These are phyloP conservation scores for Scalesia atractyloides DNA, from an alignment of 129 eudicot genomes.

Conservation along the genomic window DNA sequence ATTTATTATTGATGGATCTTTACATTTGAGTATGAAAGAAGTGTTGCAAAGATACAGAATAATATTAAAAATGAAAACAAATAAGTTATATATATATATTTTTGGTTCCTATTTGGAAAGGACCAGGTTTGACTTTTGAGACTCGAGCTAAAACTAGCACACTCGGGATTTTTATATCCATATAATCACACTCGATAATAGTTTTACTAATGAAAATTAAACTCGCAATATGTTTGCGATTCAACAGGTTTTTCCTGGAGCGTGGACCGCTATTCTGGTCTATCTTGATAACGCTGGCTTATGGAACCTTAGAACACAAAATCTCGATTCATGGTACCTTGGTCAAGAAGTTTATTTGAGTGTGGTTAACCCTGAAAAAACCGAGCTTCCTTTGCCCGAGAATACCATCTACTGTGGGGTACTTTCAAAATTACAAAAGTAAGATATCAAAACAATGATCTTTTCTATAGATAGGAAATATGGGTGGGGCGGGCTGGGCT, in stretches of 20 bases:
- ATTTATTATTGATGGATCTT: not conserved
- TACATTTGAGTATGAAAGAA: not conserved
- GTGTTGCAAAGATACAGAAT: not conserved
- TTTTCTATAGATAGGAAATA: not conserved
- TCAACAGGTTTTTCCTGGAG: slow-evolving; percentile 86
- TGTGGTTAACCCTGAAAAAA: slow-evolving; percentile 77
- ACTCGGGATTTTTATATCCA: not conserved
- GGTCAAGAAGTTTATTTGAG: slow-evolving; percentile 94
- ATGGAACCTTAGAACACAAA: slow-evolving; percentile 92
- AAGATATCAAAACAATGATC: slow-evolving; percentile 32
- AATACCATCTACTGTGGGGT: slow-evolving; percentile 85
- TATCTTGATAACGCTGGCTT: slow-evolving; percentile 86
- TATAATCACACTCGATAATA: slow-evolving; percentile 8
- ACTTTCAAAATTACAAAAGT: slow-evolving; percentile 79
- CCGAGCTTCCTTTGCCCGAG: slow-evolving; percentile 68
- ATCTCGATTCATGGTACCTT: slow-evolving; percentile 90
- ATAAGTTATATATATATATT: not conserved
- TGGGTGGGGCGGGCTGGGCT: slow-evolving; percentile 1
- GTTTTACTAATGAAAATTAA: not conserved
- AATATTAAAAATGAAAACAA: not conserved
- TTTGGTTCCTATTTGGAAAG: not conserved
- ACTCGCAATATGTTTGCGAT: not conserved
- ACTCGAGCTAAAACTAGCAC: slow-evolving; percentile 8
- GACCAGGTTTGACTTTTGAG: slow-evolving; percentile 9
- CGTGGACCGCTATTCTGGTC: slow-evolving; percentile 92